Base-by-base conservation (phyloP, 2,329 filamentous ascomycete species). In the Aureobasidium sp. region DNA sequence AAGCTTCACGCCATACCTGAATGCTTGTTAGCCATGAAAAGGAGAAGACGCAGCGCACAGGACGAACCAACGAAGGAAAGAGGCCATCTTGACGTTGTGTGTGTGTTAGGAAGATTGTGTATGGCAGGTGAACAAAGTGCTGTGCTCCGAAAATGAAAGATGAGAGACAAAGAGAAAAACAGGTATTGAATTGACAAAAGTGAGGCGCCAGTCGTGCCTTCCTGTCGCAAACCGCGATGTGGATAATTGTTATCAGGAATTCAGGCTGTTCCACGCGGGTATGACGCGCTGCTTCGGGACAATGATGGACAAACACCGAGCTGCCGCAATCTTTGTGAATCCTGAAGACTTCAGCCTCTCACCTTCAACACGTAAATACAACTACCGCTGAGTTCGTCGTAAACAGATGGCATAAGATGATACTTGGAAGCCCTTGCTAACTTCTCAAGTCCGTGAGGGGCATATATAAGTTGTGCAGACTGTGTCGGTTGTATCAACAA, bases 1-100 rank as follows among this genome's bases (percentile, higher is more conserved):
- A 73, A 97, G 81, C 75, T 85, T 89, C 71, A 85, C 81, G 77
- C 95, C 91, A 79, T 97, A 97, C 91, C 92, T 85, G 68, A 62
- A 27, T 34, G 13, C 10, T 21, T 32, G 25, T 59, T 39, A 59
- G 57, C 45, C 11, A 32, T 41, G 21, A 32, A 14, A 32, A 49
- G 44, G 42, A 42, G 32, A 34, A 32, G 16, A 16, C 7, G 1
- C 16, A 37, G 25, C 27, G 10, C 8, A 45, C 16, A 27, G 29
- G 32, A 61, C 54, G 30, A 51, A 58, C 54, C 51, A 57, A 30
- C 61, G 51, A n/a, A 62, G 30, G 27, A 61, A 55, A 2, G 49
- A 49, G n/a, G 59, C 44, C 59, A 55, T 61, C 6, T 21, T 48
- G 45, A 49, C 16, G 29, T 45, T 30, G 37, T 54, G 11, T 2